Conservation (phyloP, 1,284 basidiomycete species). For the Chalciporus sp. region DNA sequence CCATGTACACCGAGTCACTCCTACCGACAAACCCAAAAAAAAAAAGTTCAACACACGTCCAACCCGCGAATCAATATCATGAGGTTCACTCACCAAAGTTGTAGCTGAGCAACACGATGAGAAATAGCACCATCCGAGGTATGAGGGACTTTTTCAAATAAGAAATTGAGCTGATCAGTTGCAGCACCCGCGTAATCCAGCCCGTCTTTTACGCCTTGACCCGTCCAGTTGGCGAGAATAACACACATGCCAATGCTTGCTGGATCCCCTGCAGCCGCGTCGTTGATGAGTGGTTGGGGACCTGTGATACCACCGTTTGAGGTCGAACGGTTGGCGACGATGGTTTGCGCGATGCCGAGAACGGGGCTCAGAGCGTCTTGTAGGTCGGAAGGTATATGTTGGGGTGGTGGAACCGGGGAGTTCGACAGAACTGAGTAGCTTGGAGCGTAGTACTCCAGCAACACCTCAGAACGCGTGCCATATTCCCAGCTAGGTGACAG, state of each 20-base stretch:
- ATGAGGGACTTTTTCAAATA: conserved; percentile 67
- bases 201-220: conserved; percentile 38
- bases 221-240: conserved; percentile 77
- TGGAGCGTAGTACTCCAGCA: conserved; percentile 58
- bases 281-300: conserved; percentile 53
- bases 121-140: conserved; percentile 80
- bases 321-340: conserved; percentile 50
- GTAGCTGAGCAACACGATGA: conserved; percentile 66
- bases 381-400: conserved; percentile 38
- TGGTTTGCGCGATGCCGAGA: conserved; percentile 55
- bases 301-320: conserved; percentile 45
- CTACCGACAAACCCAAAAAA: conserved; percentile 35
- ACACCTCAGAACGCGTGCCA: conserved; percentile 60
- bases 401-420: conserved; percentile 45
- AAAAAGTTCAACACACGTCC: not conserved
- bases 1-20: conserved; percentile 86
- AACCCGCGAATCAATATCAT: not conserved
- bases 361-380: conserved; percentile 52
- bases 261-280: conserved; percentile 77
- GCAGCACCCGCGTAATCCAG: conserved; percentile 71
- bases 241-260: conserved; percentile 81
- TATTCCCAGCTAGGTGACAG: conserved; percentile 55
- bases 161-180: conserved; percentile 68
- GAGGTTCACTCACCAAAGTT: conserved; percentile 60
- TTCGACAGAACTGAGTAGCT: conserved; percentile 51